phyloP scores from a whole-genome alignment of 2,329 filamentous ascomycete species.

The Pyrenophora tritici-repentis region DNA sequence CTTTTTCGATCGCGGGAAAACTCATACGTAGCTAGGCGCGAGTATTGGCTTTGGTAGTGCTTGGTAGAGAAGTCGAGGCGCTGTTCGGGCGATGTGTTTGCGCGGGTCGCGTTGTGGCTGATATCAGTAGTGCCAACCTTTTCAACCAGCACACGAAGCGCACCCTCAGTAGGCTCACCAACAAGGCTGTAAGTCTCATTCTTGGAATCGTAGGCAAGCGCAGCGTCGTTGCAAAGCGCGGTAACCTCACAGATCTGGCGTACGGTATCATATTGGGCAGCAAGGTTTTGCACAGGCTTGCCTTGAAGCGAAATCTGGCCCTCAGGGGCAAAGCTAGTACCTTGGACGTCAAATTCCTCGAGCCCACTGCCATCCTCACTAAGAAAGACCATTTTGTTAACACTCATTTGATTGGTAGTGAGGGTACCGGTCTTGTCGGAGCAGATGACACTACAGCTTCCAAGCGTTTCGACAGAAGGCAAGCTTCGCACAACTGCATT shows the following conservation, averaged over 20 bases:
- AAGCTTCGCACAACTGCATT: conserved; percentile 96
- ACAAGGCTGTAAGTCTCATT: conserved; percentile 77
- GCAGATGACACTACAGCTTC: conserved; percentile 99
- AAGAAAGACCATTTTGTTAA: conserved; percentile 88
- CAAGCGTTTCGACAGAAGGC: conserved; percentile 94
- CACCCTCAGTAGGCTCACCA: conserved; percentile 94
- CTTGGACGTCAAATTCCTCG: conserved; percentile 86
- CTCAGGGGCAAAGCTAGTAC: conserved; percentile 87
- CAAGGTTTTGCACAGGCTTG: conserved; percentile 69
- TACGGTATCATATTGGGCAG: conserved; percentile 74
- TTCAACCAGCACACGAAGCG: conserved; percentile 85
- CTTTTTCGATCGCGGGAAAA: conserved; percentile 98
- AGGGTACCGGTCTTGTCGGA: conserved; percentile 98
- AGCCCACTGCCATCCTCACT: conserved; percentile 73
- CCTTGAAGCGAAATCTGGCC: conserved; percentile 74
- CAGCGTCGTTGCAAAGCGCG: conserved; percentile 86
- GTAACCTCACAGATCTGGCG: conserved; percentile 74
- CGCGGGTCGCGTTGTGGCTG: conserved; percentile 58
- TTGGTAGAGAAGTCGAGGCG: conserved; percentile 81
- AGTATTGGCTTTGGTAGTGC: conserved; percentile 77
- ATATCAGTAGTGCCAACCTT: conserved; percentile 86
- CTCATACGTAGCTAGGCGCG: conserved; percentile 85
- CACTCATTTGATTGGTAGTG: conserved; percentile 99
- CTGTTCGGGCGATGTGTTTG: conserved; percentile 57
- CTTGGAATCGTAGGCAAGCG: conserved; percentile 79